Percentiles rank a stretch among this genome's conserved stretches.
These are phyloP conservation scores for Penicillium sp. DNA, from an alignment of 2,329 filamentous ascomycete species.

Conservation along the genomic window DNA sequence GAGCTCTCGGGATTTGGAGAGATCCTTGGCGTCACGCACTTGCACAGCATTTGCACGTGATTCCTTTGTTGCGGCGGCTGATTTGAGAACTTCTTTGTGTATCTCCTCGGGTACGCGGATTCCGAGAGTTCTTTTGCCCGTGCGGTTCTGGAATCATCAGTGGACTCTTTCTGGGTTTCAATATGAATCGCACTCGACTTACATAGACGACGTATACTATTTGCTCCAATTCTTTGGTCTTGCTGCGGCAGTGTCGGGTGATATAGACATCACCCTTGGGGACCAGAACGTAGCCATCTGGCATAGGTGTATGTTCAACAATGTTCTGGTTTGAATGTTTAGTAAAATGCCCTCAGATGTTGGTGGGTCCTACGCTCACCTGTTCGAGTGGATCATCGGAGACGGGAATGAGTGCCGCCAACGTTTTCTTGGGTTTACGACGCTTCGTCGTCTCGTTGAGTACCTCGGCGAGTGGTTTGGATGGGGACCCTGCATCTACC, in stretches of 20 bases:
- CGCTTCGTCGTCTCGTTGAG: slow-evolving; percentile 4
- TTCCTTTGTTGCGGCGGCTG: slow-evolving; percentile 41
- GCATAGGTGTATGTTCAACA: slow-evolving; percentile 28
- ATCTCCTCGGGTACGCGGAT: slow-evolving; percentile 46
- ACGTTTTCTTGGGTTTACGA: slow-evolving; percentile 8
- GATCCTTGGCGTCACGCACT: slow-evolving; percentile 35
- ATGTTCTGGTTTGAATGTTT: slow-evolving; percentile 30
- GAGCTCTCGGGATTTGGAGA: slow-evolving; percentile 25
- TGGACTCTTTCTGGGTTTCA: neutral
- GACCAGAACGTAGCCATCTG: slow-evolving; percentile 40
- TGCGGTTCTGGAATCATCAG: slow-evolving; percentile 25
- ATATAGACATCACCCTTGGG: slow-evolving; percentile 45
- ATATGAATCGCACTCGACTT: slow-evolving; percentile 9
- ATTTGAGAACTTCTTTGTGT: slow-evolving; percentile 38
- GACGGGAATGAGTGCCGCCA: slow-evolving; percentile 16
- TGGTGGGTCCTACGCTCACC: slow-evolving; percentile 18
- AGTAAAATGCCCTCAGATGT: neutral
- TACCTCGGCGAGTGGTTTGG: slow-evolving; percentile 1
- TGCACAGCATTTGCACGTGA: slow-evolving; percentile 43
- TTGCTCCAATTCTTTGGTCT: slow-evolving; percentile 33
- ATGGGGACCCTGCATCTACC: neutral
- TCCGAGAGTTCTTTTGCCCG: slow-evolving; percentile 38
- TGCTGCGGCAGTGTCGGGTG: slow-evolving; percentile 43
- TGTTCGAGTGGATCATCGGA: slow-evolving; percentile 31
- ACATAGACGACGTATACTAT: slow-evolving; percentile 43